Conservation (phyloP, 306 rosid genomes). For the Vigna mungo region DNA sequence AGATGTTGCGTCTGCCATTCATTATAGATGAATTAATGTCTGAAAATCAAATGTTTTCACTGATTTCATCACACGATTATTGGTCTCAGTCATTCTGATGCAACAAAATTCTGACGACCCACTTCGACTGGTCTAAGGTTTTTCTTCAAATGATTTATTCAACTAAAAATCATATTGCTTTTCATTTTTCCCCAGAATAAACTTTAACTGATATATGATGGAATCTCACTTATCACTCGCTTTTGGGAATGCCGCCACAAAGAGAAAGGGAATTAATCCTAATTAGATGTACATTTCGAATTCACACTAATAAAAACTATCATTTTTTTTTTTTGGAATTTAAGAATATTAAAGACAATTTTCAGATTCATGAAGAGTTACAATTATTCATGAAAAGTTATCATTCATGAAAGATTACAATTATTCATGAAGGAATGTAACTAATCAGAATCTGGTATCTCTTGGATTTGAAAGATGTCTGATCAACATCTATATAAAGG, state of each 20-base stretch:
- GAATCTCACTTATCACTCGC: slow-evolving; percentile 32
- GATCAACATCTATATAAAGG: too few species aligned
- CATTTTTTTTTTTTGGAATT: too few species aligned
- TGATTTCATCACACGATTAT: slow-evolving; percentile 13
- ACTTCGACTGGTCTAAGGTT: slow-evolving; percentile 36
- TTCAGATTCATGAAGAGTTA: too few species aligned
- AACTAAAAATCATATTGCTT: slow-evolving; percentile 1
- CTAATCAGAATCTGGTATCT: too few species aligned
- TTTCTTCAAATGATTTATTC: slow-evolving; percentile 8
- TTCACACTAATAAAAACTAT: too few species aligned
- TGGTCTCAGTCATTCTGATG: slow-evolving; percentile 28
- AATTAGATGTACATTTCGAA: too few species aligned
- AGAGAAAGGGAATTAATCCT: neutral
- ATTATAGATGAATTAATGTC: slow-evolving; percentile 33
- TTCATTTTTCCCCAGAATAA: neutral
- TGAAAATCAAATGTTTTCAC: slow-evolving; percentile 1
- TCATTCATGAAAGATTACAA: too few species aligned
- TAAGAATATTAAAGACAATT: too few species aligned
- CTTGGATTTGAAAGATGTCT: too few species aligned
- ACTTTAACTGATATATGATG: slow-evolving; percentile 42
- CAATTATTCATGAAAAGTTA: too few species aligned
- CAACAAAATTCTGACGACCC: slow-evolving; percentile 42
- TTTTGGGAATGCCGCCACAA: neutral
- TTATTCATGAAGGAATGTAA: too few species aligned
- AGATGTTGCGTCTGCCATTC: slow-evolving; percentile 44